Evolutionary conservation across 1,284 basidiomycete genomes (phyloP).

Genomic region (Rhodotorula sp.): DNA sequence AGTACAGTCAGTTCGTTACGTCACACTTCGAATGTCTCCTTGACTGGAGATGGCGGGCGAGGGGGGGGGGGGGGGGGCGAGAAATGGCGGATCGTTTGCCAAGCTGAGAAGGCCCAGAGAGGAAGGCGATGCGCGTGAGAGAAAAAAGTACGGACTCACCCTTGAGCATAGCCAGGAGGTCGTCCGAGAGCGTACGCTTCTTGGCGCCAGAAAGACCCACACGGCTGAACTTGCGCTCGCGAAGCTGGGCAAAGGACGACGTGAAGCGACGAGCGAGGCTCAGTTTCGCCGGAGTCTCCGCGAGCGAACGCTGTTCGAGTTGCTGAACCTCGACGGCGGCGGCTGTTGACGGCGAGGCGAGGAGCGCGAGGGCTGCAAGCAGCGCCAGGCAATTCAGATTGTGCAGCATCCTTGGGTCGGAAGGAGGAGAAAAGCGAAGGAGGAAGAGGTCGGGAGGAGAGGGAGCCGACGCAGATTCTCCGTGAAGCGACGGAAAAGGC

Average conservation of each 20-base stretch:
- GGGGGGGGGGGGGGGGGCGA: not conserved
- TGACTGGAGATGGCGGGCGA: too few relatives aligned
- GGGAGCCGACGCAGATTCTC: not conserved
- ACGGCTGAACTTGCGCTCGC: conserved; percentile 5
- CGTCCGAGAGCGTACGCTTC: conserved; percentile 30
- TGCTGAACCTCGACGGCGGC: conserved; percentile 5
- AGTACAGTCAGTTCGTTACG: too few relatives aligned
- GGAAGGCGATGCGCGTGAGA: not conserved
- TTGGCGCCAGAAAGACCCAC: conserved; percentile 8
- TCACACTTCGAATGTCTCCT: too few relatives aligned
- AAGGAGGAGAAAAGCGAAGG: not conserved
- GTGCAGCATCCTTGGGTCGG: conserved; percentile 4
- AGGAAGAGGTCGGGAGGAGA: not conserved
- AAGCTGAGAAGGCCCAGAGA: conserved; percentile 2
- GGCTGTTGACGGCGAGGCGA: conserved; percentile 5
- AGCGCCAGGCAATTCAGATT: conserved; percentile 5
- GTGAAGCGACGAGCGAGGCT: conserved; percentile 24
- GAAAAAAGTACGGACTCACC: conserved; percentile 5
- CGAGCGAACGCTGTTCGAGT: conserved; percentile 11
- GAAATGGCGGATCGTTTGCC: not conserved
- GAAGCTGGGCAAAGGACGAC: conserved; percentile 19
- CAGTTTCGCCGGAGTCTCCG: not conserved
- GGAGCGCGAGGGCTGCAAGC: conserved; percentile 12
- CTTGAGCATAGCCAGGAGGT: conserved; percentile 21
- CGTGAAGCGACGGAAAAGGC: not conserved